Evolutionary conservation across 148 eudicot species (phyloP).

Genomic region (Simmondsia chinensis): DNA sequence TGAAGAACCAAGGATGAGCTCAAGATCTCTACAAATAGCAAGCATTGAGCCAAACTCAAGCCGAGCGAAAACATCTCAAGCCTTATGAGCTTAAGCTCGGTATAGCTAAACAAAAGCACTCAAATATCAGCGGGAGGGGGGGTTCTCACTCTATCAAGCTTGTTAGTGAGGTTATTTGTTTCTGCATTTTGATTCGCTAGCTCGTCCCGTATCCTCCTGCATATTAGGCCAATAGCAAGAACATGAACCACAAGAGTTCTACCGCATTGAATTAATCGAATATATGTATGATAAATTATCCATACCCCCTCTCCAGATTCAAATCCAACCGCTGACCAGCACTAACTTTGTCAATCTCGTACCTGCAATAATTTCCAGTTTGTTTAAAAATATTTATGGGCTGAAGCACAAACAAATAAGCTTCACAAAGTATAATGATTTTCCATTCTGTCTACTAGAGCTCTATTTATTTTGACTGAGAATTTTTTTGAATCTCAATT

Average conservation of each 20-base stretch:
- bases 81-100: too few species aligned
- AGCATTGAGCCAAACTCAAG: too few species aligned
- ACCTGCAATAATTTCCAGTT: slow-evolving; percentile 20
- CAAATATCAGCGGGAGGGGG: too few species aligned
- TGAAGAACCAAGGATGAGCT: too few species aligned
- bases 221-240: neutral
- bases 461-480: too few species aligned
- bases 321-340: slow-evolving; percentile 67
- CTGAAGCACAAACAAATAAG: too few species aligned
- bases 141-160: slow-evolving; percentile 51
- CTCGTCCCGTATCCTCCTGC: slow-evolving; percentile 61
- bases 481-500: too few species aligned
- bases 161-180: slow-evolving; percentile 51
- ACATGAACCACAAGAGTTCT: neutral
- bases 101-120: too few species aligned
- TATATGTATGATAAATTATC: neutral
- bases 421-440: too few species aligned
- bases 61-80: too few species aligned
- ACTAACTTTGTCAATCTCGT: slow-evolving; percentile 61
- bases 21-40: too few species aligned
- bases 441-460: too few species aligned
- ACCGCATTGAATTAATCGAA: neutral
- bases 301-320: slow-evolving; percentile 66
- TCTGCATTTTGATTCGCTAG: slow-evolving; percentile 48
- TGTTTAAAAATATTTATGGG: neutral